A percentile compares a stretch with the other conserved stretches of the same genome.
Evolutionary conservation across 2,329 filamentous ascomycete genomes (phyloP).

Genomic region (Ophiostoma sp.): DNA sequence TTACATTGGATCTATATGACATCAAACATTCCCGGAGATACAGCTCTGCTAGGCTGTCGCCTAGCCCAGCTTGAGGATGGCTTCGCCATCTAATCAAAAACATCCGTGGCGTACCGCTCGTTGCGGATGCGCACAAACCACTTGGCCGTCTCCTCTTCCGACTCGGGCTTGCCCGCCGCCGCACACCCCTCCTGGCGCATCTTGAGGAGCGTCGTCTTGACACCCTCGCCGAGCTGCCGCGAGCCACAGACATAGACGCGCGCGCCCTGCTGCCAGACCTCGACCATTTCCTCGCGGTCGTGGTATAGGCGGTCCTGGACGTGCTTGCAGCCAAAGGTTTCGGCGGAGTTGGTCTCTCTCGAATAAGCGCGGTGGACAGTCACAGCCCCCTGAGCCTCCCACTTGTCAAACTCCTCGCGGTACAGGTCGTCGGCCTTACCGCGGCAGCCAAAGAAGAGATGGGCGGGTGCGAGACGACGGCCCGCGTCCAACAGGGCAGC

Average conservation of each 20-base stretch:
- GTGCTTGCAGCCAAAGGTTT: conserved; percentile 34
- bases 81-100: conserved; percentile 56
- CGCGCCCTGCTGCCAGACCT: conserved; percentile 42
- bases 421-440: conserved; percentile 43
- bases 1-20: background rate
- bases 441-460: conserved; percentile 32
- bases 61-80: background rate
- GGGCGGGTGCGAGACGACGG: conserved; percentile 27
- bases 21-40: no score
- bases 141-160: conserved; percentile 43
- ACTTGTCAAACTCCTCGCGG: conserved; percentile 56
- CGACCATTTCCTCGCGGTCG: conserved; percentile 36
- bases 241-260: conserved; percentile 64
- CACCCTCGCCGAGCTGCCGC: conserved; percentile 44
- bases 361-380: conserved; percentile 63
- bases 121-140: conserved; percentile 55
- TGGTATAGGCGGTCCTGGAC: conserved; percentile 55
- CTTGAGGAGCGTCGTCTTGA: conserved; percentile 41
- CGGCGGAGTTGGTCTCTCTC: conserved; percentile 45
- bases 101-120: conserved; percentile 61
- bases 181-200: conserved; percentile 35
- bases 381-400: conserved; percentile 62
- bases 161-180: conserved; percentile 28
- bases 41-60: background rate
- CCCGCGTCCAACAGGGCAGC: conserved; percentile 52